phyloP scores from a whole-genome alignment of 192 early-diverging fungal species.

The Coemansia sp. region DNA sequence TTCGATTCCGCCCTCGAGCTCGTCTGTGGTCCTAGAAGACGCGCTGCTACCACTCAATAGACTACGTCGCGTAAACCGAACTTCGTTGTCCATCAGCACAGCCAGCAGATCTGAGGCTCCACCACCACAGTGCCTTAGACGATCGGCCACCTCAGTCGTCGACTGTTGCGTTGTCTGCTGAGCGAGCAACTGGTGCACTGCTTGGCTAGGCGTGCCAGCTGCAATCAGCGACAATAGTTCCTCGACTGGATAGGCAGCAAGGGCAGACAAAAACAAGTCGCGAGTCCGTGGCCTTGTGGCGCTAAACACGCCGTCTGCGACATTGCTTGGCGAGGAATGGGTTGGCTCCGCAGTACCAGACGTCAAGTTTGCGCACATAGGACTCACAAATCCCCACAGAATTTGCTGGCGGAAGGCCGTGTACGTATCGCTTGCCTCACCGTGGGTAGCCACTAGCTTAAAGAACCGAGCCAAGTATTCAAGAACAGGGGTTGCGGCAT shows the following conservation, averaged over 20 bases:
- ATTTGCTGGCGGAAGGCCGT: constrained; percentile 29
- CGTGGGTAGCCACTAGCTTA: constrained; percentile 19
- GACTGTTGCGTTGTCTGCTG: not conserved
- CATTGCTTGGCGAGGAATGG: not conserved
- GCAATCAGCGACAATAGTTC: constrained; percentile 20
- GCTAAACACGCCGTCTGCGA: constrained; percentile 10
- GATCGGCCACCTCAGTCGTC: not conserved
- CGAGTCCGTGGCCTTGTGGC: constrained; percentile 4
- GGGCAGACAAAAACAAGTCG: constrained; percentile 19
- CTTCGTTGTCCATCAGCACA: constrained; percentile 38
- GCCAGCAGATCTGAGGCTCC: constrained; percentile 19
- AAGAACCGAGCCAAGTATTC: constrained; percentile 23
- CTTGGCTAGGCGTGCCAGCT: constrained; percentile 8
- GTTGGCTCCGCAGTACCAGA: not conserved
- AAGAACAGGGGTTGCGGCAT: constrained; percentile 6
- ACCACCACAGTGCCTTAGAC: not conserved
- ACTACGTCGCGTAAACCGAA: constrained; percentile 42
- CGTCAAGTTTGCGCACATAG: constrained; percentile 2
- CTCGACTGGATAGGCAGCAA: constrained; percentile 27
- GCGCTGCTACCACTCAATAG: constrained; percentile 22
- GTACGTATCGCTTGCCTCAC: constrained; percentile 27
- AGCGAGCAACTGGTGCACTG: constrained; percentile 11
- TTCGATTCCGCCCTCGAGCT: not conserved
- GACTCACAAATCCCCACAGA: constrained; percentile 3
- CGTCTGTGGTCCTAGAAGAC: constrained; percentile 12